Conservation (phyloP, 164 flowering plant genomes). For the Brasenia schreberi region DNA sequence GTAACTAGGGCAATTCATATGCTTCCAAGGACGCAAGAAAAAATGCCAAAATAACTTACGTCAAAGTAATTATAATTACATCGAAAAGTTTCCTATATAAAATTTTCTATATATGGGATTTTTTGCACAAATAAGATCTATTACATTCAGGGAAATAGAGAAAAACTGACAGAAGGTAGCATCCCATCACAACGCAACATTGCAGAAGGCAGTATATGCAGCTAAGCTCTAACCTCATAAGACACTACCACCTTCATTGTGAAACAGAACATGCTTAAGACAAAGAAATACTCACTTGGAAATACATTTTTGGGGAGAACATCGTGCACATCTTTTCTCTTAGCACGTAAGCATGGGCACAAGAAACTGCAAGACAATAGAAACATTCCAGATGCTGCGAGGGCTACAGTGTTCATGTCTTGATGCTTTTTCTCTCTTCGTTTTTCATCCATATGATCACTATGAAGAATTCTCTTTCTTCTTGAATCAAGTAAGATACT, state of each 20-base stretch:
- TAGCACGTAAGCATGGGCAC: constrained; percentile 54
- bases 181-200: not conserved
- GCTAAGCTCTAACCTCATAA: not conserved
- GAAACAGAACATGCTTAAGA: not conserved
- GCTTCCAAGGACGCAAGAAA: not conserved
- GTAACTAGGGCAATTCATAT: not conserved
- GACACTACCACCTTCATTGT: not conserved
- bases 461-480: constrained; percentile 10
- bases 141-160: not conserved
- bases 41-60: no score
- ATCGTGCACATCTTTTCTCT: constrained; percentile 30
- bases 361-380: constrained; percentile 38
- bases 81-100: not conserved
- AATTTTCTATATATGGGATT: not conserved
- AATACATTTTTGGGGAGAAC: constrained; percentile 38
- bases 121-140: not conserved
- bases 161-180: not conserved
- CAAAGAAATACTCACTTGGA: constrained; percentile 48
- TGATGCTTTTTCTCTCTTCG: constrained; percentile 10
- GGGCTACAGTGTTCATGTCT: constrained; percentile 20
- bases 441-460: constrained; percentile 4
- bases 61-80: not conserved
- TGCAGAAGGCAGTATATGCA: not conserved
- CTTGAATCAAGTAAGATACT: constrained; percentile 6
- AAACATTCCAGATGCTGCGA: constrained; percentile 40